Evolutionary conservation across 2,329 filamentous ascomycete species (phyloP).

Genomic region (Byssoonygena ceratinophila): DNA sequence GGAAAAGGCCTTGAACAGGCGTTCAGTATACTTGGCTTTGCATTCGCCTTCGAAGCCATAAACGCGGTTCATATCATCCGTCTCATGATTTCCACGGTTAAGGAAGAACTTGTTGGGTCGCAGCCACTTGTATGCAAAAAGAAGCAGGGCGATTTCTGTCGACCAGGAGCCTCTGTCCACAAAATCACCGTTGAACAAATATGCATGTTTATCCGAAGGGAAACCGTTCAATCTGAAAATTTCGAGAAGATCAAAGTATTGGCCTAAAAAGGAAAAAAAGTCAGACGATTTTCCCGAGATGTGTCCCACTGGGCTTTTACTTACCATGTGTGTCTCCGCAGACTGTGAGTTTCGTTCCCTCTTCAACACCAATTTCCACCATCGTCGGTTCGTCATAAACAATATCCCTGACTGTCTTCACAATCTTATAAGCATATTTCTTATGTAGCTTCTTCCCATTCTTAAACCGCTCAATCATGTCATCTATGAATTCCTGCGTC

Average conservation of each 20-base stretch:
- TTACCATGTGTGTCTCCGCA: slow-evolving; percentile 93
- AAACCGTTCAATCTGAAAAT: slow-evolving; percentile 85
- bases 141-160: slow-evolving; percentile 82
- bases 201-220: slow-evolving; percentile 76
- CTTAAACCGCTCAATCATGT: slow-evolving; percentile 96
- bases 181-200: slow-evolving; percentile 98
- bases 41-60: slow-evolving; percentile 99
- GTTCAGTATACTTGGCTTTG: slow-evolving; percentile 94
- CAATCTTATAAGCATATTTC: slow-evolving; percentile 97
- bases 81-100: slow-evolving; percentile 97
- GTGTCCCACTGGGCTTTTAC: slow-evolving; percentile 21
- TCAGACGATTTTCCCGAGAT: neutral
- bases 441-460: slow-evolving; percentile 85
- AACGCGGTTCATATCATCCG: slow-evolving; percentile 97
- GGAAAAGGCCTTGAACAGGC: slow-evolving; percentile 92
- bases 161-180: slow-evolving; percentile 98
- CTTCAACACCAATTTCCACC: slow-evolving; percentile 78
- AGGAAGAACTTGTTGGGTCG: slow-evolving; percentile 81
- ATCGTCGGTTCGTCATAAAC: slow-evolving; percentile 90
- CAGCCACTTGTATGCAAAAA: slow-evolving; percentile 97
- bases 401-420: slow-evolving; percentile 78
- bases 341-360: slow-evolving; percentile 73
- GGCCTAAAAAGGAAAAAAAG: slow-evolving; percentile 46
- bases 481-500: slow-evolving; percentile 93
- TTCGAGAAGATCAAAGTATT: slow-evolving; percentile 96